Percentiles rank a stretch among this genome's conserved stretches.
Conservation (phyloP, 2,329 filamentous ascomycete species). For the Orbilia brochopaga region DNA sequence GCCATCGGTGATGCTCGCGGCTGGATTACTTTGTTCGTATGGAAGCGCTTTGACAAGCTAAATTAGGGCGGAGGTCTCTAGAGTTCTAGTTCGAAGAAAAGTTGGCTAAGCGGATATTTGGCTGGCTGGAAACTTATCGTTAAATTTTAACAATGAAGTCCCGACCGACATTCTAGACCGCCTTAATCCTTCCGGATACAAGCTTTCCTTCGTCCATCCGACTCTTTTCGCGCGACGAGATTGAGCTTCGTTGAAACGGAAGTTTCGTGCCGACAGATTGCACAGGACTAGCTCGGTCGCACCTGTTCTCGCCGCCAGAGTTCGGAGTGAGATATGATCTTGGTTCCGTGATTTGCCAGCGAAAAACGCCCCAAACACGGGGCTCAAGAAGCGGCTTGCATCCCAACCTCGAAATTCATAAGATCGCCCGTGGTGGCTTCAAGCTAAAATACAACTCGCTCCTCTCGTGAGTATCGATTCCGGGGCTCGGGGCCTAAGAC, state of each 20-base stretch:
- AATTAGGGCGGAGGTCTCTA: too few species aligned
- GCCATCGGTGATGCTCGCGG: too few species aligned
- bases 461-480: neutral
- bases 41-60: too few species aligned
- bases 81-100: too few species aligned
- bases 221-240: neutral
- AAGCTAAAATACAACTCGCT: neutral
- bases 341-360: neutral
- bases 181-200: too few species aligned
- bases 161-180: too few species aligned
- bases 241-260: neutral
- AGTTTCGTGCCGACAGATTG: neutral
- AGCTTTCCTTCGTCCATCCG: too few species aligned
- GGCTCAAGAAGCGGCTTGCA: neutral
- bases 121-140: too few species aligned
- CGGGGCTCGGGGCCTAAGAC: neutral
- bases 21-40: too few species aligned
- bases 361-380: constrained; percentile 6
- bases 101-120: too few species aligned
- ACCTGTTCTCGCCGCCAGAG: neutral
- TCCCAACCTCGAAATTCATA: neutral
- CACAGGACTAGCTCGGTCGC: neutral
- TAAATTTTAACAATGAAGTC: too few species aligned
- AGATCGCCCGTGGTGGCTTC: constrained; percentile 1
- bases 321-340: neutral